These are phyloP conservation scores for Raphanus sativus DNA, from an alignment of 345 rosid genomes.

Conservation along the genomic window DNA sequence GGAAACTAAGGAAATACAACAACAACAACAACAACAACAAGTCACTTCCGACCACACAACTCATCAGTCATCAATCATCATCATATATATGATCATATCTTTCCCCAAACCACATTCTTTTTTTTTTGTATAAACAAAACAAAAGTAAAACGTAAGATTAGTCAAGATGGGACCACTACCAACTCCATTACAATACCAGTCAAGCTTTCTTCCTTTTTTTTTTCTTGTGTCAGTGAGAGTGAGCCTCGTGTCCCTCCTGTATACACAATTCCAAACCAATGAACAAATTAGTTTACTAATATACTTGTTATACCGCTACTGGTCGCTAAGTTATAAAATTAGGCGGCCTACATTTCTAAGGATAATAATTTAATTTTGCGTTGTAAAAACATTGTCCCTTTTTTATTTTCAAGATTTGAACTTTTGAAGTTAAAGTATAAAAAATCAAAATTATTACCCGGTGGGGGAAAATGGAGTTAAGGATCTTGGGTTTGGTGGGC, in stretches of 20 bases:
- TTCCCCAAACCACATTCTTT: neutral
- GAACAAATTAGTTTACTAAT: neutral
- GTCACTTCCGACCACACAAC: neutral
- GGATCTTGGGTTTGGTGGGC: constrained; percentile 17
- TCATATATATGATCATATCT: neutral
- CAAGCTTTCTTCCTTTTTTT: neutral
- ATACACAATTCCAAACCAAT: neutral
- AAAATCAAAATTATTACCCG: neutral
- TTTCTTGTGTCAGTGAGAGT: neutral
- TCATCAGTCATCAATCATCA: constrained; percentile 13
- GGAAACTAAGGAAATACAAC: neutral
- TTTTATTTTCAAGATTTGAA: neutral
- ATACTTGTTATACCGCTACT: neutral
- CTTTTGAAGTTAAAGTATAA: neutral
- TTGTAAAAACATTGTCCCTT: neutral
- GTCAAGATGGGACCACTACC: constrained; percentile 21
- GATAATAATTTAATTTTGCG: neutral
- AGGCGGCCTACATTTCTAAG: neutral
- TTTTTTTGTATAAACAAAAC: neutral
- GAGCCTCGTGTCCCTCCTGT: constrained; percentile 32
- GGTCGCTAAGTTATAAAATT: neutral
- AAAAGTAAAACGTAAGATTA: constrained; percentile 18
- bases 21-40: neutral
- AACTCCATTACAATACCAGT: constrained; percentile 11
- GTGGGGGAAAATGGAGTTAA: constrained; percentile 24